Base-by-base conservation (phyloP, 2,329 filamentous ascomycete genomes). In the Hymenoscyphus fraxineus region DNA sequence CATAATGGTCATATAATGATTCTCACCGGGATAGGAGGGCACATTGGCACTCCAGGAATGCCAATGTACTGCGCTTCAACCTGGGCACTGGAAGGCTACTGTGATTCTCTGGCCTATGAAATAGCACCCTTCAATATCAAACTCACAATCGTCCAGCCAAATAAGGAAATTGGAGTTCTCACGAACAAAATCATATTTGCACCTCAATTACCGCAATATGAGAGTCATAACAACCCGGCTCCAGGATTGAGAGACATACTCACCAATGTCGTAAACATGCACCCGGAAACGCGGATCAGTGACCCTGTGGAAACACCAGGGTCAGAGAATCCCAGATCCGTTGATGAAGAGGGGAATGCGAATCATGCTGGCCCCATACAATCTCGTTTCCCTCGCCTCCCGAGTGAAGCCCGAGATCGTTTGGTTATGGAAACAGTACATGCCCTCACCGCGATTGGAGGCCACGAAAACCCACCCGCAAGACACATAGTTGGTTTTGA, bases 81-180 rank as follows among this genome's bases (percentile, higher is more conserved):
- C 44, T 97, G 94, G 93, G 95, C 93, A 1, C 84, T 97, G 41
- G 95, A 98, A 78, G 95, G 94, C 19, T 97, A 95, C 76, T 97
- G 93, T 79, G 94, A 98, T 78, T 92, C 92, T 65, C 83, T 99
- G 31, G 93, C 94, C 1, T 99, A 97, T 78, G 95, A 99, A 78
- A 90, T 99, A 68, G 91, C 94, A 0, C 95, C 95, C 0, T 98
- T 98, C 81, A 97, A 97, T 78, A 88, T 98, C 79, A 96, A 94
- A 77, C 86, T 98, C 77, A 97, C 93, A 51, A 93, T 98, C 70
- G 89, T 99, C 56, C 94, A 99, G 80, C 93, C 93, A 32, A 96
- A 93, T 77, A 92, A 97, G 79, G 94, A 98, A 79, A 91, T 97
- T 67, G 88, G 90, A 68, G 88, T 92, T 39, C 82, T 98, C 64